phyloP scores from a whole-genome alignment of 2,329 filamentous ascomycete genomes.

The Cordyceps pruinosa region DNA sequence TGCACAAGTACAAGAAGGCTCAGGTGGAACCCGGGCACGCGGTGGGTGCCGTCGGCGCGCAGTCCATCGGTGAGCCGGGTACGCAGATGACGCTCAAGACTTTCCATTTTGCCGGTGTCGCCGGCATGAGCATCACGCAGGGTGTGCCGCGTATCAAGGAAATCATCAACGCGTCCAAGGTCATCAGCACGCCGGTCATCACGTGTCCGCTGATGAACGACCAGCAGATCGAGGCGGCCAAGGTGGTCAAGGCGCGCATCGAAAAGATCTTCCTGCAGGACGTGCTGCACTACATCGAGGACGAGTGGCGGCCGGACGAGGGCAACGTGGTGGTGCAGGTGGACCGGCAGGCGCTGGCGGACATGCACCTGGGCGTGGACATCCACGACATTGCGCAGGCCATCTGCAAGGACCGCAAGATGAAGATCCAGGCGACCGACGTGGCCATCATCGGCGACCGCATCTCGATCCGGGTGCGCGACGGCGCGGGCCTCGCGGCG shows the following conservation, averaged over 20 bases:
- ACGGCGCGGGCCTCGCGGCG: conserved; percentile 42
- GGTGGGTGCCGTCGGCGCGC: conserved; percentile 90
- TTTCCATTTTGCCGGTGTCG: conserved; percentile 99
- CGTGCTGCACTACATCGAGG: conserved; percentile 72
- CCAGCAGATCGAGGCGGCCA: conserved; percentile 68
- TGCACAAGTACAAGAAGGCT: conserved; percentile 85
- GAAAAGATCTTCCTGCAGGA: conserved; percentile 92
- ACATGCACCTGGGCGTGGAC: conserved; percentile 74
- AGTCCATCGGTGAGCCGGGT: conserved; percentile 96
- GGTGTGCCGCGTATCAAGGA: conserved; percentile 99
- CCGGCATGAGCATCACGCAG: conserved; percentile 98
- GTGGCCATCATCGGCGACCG: conserved; percentile 53
- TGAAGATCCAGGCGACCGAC: conserved; percentile 65
- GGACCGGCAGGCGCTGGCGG: conserved; percentile 69
- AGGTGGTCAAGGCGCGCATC: conserved; percentile 85
- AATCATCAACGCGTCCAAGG: conserved; percentile 96
- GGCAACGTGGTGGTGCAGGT: conserved; percentile 76
- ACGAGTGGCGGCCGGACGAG: conserved; percentile 74
- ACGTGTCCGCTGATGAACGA: conserved; percentile 76
- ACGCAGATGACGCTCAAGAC: conserved; percentile 99
- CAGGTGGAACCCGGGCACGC: conserved; percentile 92
- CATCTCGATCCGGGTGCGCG: conserved; percentile 67
- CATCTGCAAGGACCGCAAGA: conserved; percentile 74
- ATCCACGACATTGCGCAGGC: conserved; percentile 66
- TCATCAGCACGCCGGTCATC: conserved; percentile 91